A percentile compares a stretch with the other conserved stretches of the same genome.
Evolutionary conservation across 2,329 filamentous ascomycete species (phyloP).

Genomic region (Microdochium trichocladiopsis): DNA sequence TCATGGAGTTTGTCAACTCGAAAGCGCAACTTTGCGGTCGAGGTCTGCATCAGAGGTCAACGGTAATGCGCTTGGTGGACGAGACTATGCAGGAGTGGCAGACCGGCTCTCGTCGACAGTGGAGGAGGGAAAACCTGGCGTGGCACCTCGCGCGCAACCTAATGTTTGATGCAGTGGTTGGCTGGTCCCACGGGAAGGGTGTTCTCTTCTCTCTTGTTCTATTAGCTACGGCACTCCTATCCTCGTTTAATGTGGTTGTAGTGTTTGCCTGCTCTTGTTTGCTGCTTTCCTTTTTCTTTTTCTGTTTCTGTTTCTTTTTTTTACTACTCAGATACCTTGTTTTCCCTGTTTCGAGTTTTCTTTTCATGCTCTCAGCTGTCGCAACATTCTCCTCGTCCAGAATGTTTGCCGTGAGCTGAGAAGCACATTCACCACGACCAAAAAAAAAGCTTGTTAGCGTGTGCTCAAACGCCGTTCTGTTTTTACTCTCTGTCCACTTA

Average conservation of each 20-base stretch:
- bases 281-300: slow-evolving; percentile 14
- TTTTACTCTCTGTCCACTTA: too few relatives aligned
- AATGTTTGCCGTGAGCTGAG: too few relatives aligned
- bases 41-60: slow-evolving; percentile 25
- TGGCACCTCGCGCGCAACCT: slow-evolving; percentile 17
- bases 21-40: slow-evolving; percentile 18
- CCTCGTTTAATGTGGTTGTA: slow-evolving; percentile 28
- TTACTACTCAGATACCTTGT: slow-evolving; percentile 49
- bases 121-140: slow-evolving; percentile 13
- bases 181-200: slow-evolving; percentile 26
- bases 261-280: slow-evolving; percentile 15
- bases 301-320: slow-evolving; percentile 12
- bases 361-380: too few relatives aligned
- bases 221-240: slow-evolving; percentile 37
- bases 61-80: slow-evolving; percentile 17
- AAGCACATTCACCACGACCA: too few relatives aligned
- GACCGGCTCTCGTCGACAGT: slow-evolving; percentile 20
- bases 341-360: slow-evolving; percentile 17
- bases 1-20: slow-evolving; percentile 11
- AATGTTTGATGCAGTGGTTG: slow-evolving; percentile 29
- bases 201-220: slow-evolving; percentile 37
- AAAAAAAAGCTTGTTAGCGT: too few relatives aligned
- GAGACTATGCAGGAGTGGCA: slow-evolving; percentile 14
- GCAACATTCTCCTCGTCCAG: slow-evolving; percentile 1
- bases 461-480: too few relatives aligned